Base-by-base conservation (phyloP, 306 rosid genomes). In the Dryas octopetala region DNA sequence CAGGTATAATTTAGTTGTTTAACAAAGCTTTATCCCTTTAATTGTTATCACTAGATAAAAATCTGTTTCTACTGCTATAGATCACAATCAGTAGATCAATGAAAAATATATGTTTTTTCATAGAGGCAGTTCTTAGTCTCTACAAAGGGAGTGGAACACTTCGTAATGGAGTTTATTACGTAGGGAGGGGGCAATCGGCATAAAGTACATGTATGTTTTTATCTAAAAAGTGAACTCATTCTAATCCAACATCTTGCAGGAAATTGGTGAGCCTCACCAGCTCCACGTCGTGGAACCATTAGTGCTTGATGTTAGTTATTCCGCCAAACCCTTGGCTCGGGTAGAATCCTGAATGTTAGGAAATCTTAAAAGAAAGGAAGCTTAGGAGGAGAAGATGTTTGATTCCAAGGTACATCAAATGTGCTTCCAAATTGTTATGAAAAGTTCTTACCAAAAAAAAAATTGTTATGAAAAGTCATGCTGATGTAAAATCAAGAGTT, bases 191-290 rank as follows among this genome's bases (percentile, higher is more conserved):
- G 23, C 23, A 23, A 23, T 16, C 17, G 73, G n/a, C 32, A 40
- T 70, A 52, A 32, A 70, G 16, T 9, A 52, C 62, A 38, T 38
- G 17, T 32, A 14, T 62, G 48, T 16, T 51, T 4, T 40, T 15
- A 9, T 52, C 11, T 71, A 17, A 16, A 58, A 43, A 41, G 5
- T 1, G 48, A 71, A 71, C 50, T 57, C 45, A 57, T 57, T 23
- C 9, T 14, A 44, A 17, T 23, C 28, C 13, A 57, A 57, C 64
- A 54, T 13, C 45, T 44, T 57, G 76, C 54, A 71, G 66, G 76
- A 45, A 57, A 44, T 71, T 23, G 19, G 44, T 23, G 49, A 32
- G 63, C 66, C 43, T 7, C 55, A 2, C 66, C 28, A 1, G 12
- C 51, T 43, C 9, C 44, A 55, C 5, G 23, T 45, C 13, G 43